These are phyloP conservation scores for Hibiscus syriacus DNA, from an alignment of 345 rosid genomes.

Conservation along the genomic window DNA sequence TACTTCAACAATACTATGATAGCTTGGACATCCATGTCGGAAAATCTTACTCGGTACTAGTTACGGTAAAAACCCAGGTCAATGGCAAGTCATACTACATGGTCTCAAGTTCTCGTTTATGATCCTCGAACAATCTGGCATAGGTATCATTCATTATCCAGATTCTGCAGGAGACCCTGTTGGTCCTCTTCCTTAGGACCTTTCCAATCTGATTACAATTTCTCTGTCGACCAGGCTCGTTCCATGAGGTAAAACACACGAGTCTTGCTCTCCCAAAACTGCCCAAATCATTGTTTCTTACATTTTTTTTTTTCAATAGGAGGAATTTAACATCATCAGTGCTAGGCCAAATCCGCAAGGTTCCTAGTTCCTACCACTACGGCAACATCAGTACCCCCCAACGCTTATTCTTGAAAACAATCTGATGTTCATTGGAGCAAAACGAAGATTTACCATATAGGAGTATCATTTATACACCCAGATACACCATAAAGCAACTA, in stretches of 20 bases:
- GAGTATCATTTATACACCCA: constrained; percentile 31
- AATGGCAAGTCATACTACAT: constrained; percentile 26
- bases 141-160: constrained; percentile 28
- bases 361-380: constrained; percentile 36
- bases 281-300: no score
- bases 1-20: constrained; percentile 21
- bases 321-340: constrained; percentile 32
- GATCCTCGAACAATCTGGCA: constrained; percentile 16
- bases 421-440: constrained; percentile 12
- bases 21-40: constrained; percentile 38
- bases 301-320: no score
- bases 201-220: constrained; percentile 22
- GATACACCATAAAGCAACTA: constrained; percentile 35
- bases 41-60: constrained; percentile 29
- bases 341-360: constrained; percentile 52
- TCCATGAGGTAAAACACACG: constrained; percentile 35
- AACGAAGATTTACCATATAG: constrained; percentile 29
- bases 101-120: constrained; percentile 40
- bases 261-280: not conserved
- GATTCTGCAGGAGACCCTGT: constrained; percentile 18
- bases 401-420: constrained; percentile 33
- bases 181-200: constrained; percentile 25
- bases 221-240: constrained; percentile 37
- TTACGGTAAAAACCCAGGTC: constrained; percentile 24
- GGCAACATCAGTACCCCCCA: constrained; percentile 29